Percentiles rank a stretch among this genome's conserved stretches.
phyloP scores from a whole-genome alignment of 1,284 basidiomycete genomes.

The Ustilago bromivora region DNA sequence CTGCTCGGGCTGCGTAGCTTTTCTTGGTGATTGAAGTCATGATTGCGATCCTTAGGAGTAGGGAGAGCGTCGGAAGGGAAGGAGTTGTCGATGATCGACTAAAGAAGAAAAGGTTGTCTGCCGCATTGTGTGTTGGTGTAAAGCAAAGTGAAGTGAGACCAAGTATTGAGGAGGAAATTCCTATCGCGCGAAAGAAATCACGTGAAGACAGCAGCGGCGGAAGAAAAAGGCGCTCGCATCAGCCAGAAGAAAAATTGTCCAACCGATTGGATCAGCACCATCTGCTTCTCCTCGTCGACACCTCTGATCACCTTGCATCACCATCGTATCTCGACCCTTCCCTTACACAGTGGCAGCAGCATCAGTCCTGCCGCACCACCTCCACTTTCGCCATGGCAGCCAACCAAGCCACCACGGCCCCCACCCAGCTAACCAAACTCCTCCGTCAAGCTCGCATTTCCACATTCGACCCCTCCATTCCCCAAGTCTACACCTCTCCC shows the following conservation, averaged over 20 bases:
- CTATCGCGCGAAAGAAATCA: slow-evolving; percentile 38
- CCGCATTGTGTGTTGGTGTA: background rate
- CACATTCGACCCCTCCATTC: slow-evolving; percentile 57
- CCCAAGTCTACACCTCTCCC: slow-evolving; percentile 63
- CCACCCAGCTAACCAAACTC: slow-evolving; percentile 57
- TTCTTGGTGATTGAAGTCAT: slow-evolving; percentile 50
- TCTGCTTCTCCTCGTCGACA: background rate
- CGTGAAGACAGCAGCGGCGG: slow-evolving; percentile 22
- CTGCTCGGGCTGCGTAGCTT: slow-evolving; percentile 58
- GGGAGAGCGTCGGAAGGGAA: background rate
- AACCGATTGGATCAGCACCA: background rate
- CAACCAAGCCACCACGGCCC: slow-evolving; percentile 36
- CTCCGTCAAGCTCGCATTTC: slow-evolving; percentile 58
- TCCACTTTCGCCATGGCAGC: slow-evolving; percentile 20
- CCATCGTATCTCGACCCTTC: background rate
- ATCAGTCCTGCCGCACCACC: background rate
- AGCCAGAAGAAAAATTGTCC: background rate
- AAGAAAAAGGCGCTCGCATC: slow-evolving; percentile 17
- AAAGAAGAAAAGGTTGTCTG: slow-evolving; percentile 15
- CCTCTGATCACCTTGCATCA: slow-evolving; percentile 6
- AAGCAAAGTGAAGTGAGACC: background rate
- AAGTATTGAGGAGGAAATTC: slow-evolving; percentile 1
- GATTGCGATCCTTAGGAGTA: background rate
- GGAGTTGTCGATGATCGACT: slow-evolving; percentile 39
- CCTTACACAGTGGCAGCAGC: background rate